A percentile compares a stretch with the other conserved stretches of the same genome.
phyloP scores from a whole-genome alignment of 192 early-diverging fungal species.

The Funneliformis geosporum region DNA sequence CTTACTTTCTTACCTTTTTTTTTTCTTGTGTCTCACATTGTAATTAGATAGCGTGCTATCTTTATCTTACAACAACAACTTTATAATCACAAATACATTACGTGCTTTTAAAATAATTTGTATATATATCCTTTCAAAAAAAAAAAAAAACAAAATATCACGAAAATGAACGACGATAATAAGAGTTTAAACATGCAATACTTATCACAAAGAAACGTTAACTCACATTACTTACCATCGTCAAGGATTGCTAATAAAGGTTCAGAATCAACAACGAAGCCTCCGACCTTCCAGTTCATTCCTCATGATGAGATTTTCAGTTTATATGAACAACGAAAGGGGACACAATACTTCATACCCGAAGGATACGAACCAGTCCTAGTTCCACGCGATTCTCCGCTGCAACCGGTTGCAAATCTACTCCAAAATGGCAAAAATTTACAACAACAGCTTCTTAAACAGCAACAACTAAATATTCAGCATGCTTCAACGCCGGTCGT shows the following conservation, averaged over 20 bases:
- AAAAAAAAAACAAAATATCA: neutral
- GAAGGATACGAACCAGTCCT: constrained; percentile 31
- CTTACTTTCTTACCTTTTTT: neutral
- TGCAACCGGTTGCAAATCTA: constrained; percentile 24
- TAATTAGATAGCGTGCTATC: neutral
- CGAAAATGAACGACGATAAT: neutral
- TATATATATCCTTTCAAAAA: neutral
- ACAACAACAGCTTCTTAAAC: constrained; percentile 21
- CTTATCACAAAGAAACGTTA: neutral
- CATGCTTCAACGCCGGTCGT: neutral
- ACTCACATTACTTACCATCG: neutral
- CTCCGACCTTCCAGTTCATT: constrained; percentile 22
- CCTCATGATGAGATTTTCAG: constrained; percentile 15
- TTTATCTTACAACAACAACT: neutral
- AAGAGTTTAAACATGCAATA: neutral
- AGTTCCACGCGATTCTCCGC: constrained; percentile 14
- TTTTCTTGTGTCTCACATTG: neutral
- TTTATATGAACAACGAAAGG: constrained; percentile 31
- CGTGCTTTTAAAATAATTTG: neutral
- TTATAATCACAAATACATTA: neutral
- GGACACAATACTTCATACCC: constrained; percentile 28
- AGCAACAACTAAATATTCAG: constrained; percentile 14
- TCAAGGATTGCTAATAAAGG: neutral
- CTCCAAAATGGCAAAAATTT: neutral
- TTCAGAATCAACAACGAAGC: neutral